These are phyloP conservation scores for Dendrocalamus latiflorus DNA, from an alignment of 202 grass and related monocot genomes.

Conservation along the genomic window DNA sequence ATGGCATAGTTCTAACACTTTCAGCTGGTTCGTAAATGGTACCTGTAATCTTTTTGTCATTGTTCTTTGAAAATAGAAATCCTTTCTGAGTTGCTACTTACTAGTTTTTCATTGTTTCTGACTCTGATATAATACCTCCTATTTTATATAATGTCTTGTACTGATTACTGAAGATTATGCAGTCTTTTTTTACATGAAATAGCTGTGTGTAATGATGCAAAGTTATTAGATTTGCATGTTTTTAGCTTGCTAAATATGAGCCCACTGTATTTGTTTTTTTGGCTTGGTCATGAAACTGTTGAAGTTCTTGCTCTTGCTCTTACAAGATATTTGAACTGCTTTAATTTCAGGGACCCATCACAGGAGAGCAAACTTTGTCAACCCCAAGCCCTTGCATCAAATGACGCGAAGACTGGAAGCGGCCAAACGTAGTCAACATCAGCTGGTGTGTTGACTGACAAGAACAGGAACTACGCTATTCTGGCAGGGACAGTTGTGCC, in stretches of 20 bases:
- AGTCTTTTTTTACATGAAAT: not conserved
- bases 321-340: not conserved
- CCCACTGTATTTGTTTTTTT: not conserved
- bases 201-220: not conserved
- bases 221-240: not conserved
- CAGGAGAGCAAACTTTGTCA: constrained; percentile 42
- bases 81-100: not conserved
- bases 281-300: not conserved
- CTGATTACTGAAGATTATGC: not conserved
- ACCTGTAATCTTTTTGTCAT: not conserved
- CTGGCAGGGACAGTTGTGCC: constrained; percentile 57
- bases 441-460: constrained; percentile 52
- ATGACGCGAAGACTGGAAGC: constrained; percentile 14
- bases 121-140: not conserved
- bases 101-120: not conserved
- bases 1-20: too few relatives aligned
- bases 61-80: not conserved
- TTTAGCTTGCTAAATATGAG: not conserved
- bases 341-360: constrained; percentile 65
- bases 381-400: constrained; percentile 30
- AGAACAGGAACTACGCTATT: constrained; percentile 77
- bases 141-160: not conserved
- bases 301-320: too few relatives aligned
- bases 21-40: too few relatives aligned
- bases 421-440: constrained; percentile 37